Percentiles rank a stretch among this genome's conserved stretches.
phyloP scores from a whole-genome alignment of 345 rosid genomes.

The Aurinia saxatilis region DNA sequence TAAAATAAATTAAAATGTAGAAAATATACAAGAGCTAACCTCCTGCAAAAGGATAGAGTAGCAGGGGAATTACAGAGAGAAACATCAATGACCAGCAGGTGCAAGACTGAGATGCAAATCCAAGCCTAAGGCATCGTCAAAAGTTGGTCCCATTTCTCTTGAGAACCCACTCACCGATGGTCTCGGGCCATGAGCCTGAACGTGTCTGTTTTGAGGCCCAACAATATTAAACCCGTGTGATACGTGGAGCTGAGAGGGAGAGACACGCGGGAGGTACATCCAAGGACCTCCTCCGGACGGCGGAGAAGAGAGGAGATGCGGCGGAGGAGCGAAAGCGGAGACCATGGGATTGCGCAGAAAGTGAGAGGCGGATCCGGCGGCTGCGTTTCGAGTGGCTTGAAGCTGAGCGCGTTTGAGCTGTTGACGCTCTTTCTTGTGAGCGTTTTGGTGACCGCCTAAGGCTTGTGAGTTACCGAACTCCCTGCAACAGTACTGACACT shows the following conservation, averaged over 20 bases:
- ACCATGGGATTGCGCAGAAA: slow-evolving; percentile 71
- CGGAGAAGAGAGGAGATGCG: slow-evolving; percentile 59
- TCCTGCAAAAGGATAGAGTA: no score
- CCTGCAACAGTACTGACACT: slow-evolving; percentile 74
- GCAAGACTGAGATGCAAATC: slow-evolving; percentile 94
- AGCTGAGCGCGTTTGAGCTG: slow-evolving; percentile 72
- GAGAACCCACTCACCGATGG: slow-evolving; percentile 66
- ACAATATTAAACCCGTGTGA: slow-evolving; percentile 52
- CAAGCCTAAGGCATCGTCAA: slow-evolving; percentile 70
- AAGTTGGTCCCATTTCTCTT: slow-evolving; percentile 57
- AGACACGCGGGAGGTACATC: slow-evolving; percentile 77
- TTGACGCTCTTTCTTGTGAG: slow-evolving; percentile 78
- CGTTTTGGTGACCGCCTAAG: slow-evolving; percentile 81
- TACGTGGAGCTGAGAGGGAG: slow-evolving; percentile 62
- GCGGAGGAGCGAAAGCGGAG: slow-evolving; percentile 83
- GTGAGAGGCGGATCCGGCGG: slow-evolving; percentile 35
- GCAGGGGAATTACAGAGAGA: no score
- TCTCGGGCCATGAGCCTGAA: slow-evolving; percentile 32
- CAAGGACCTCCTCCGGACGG: slow-evolving; percentile 41
- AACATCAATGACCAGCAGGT: slow-evolving; percentile 61
- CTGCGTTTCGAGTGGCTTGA: slow-evolving; percentile 56
- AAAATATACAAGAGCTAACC: slow-evolving; percentile 41
- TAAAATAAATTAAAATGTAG: slow-evolving; percentile 34
- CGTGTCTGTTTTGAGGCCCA: slow-evolving; percentile 26
- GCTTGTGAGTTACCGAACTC: slow-evolving; percentile 82